Evolutionary conservation across 768 basidiomycete species (phyloP), one percentile per base, ranked within the genome.

Genomic region (Mycena belliarum): DNA sequence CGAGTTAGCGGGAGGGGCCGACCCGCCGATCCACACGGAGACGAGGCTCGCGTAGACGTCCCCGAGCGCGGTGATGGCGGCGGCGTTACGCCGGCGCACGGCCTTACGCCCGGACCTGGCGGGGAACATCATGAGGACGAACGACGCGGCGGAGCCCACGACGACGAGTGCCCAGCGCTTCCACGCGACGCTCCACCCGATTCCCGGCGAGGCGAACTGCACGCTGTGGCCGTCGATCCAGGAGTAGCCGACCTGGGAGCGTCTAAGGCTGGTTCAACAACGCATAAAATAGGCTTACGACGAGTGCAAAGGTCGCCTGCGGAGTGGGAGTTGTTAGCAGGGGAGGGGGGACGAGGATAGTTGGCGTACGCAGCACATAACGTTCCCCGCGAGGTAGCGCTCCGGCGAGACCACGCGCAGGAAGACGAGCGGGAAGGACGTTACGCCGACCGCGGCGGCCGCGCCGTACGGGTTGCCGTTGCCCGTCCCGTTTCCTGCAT

Each of bases 401-500:
- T 69, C 68, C 3, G 84, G 82, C 0, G 75, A 70, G 56, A 74
- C 79, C n/a, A 84, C 64, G 10, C 85, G 75, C 21, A 78, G 49
- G 64, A 80, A 87, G 11, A 83, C 49, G 43, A 83, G 57, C 1
- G 83, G 79, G 2, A 82, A 66, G 12, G 78, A 62, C 59, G 81
- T 69, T 18, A 83, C 79, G 20, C 74, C 81, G 14, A 77, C 72
- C 3, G 75, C 73, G 8, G 79, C 80, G 0, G 79, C 83, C 6
- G 78, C 61, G 2, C 84, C 85, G 61, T 81, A 86, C 0, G 79
- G 78, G 57, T 79, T 85, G 0, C 84, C 85, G n/a, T 61, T 66
- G 7, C 82, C 76, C 1, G 65, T 65, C 0, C 73, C 82, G 9
- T 77, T 71, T 14, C 79, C 79, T 60, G 29, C 4, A 1, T 4